phyloP scores from a whole-genome alignment of 2,329 filamentous ascomycete species.

The Lasiodiplodia gonubiensis region DNA sequence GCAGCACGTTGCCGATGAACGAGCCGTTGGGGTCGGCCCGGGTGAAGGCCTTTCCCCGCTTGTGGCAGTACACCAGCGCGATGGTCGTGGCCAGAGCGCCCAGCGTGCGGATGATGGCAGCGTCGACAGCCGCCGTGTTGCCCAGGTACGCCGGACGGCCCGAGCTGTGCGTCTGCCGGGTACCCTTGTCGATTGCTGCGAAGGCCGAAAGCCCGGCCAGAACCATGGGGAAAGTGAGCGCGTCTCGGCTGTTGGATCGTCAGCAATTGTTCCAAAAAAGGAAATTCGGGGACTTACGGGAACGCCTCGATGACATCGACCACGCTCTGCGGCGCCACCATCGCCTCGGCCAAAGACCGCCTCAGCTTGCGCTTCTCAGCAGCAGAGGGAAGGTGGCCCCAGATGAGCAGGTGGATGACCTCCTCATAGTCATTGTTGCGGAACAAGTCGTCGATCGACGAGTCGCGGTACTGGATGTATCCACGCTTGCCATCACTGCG shows the following conservation, averaged over 20 bases:
- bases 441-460: slow-evolving; percentile 4
- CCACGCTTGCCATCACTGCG: slow-evolving; percentile 1
- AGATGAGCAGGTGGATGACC: slow-evolving; percentile 58
- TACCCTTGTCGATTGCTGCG: slow-evolving; percentile 24
- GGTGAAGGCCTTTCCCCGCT: slow-evolving; percentile 58
- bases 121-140: slow-evolving; percentile 54
- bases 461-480: slow-evolving; percentile 9
- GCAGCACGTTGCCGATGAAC: slow-evolving; percentile 63
- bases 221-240: slow-evolving; percentile 48
- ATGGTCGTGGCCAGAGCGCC: slow-evolving; percentile 52
- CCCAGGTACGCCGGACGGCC: slow-evolving; percentile 54
- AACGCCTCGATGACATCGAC: slow-evolving; percentile 51
- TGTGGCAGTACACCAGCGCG: slow-evolving; percentile 42
- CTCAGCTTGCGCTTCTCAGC: slow-evolving; percentile 53
- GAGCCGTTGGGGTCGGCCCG: slow-evolving; percentile 48
- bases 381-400: slow-evolving; percentile 56
- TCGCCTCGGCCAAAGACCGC: slow-evolving; percentile 2
- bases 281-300: slow-evolving; percentile 30
- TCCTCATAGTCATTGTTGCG: slow-evolving; percentile 58
- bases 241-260: not conserved
- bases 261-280: not conserved
- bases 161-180: slow-evolving; percentile 22
- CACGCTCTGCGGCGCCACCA: slow-evolving; percentile 32
- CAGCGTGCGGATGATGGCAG: slow-evolving; percentile 60
- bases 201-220: slow-evolving; percentile 54